Percentiles rank a stretch among this genome's conserved stretches.
These are phyloP conservation scores for Diplodia sapinea DNA, from an alignment of 2,329 filamentous ascomycete genomes.

Conservation along the genomic window DNA sequence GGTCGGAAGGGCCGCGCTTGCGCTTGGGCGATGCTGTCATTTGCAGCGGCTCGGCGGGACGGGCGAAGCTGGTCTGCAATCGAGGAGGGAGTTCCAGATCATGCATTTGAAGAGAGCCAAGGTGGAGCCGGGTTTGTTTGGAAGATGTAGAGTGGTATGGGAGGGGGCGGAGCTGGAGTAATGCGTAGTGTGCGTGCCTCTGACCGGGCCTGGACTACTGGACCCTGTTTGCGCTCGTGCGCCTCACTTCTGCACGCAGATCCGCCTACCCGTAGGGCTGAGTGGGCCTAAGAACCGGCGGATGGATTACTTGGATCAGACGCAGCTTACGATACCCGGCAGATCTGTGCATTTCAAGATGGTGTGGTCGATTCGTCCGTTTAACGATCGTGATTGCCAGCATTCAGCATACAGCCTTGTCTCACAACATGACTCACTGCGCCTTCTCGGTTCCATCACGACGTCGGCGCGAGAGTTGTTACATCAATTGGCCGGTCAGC, in stretches of 20 bases:
- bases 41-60: constrained; percentile 1
- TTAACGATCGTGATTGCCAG: background rate
- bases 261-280: constrained; percentile 26
- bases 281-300: constrained; percentile 17
- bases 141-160: constrained; percentile 1
- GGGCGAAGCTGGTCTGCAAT: constrained; percentile 3
- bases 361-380: background rate
- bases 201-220: constrained; percentile 18
- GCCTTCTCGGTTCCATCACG: background rate
- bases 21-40: constrained; percentile 31
- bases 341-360: background rate
- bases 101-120: constrained; percentile 5
- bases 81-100: constrained; percentile 16
- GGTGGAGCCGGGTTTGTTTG: background rate
- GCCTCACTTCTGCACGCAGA: constrained; percentile 27
- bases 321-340: background rate
- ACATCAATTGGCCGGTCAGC: background rate
- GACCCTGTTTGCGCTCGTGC: constrained; percentile 26
- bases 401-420: background rate
- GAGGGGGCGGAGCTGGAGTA: constrained; percentile 20
- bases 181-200: background rate
- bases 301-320: constrained; percentile 1
- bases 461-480: background rate
- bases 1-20: constrained; percentile 32
- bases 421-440: background rate